Evolutionary conservation across 1,284 basidiomycete genomes (phyloP).

Genomic region (Wolfiporia cocos): DNA sequence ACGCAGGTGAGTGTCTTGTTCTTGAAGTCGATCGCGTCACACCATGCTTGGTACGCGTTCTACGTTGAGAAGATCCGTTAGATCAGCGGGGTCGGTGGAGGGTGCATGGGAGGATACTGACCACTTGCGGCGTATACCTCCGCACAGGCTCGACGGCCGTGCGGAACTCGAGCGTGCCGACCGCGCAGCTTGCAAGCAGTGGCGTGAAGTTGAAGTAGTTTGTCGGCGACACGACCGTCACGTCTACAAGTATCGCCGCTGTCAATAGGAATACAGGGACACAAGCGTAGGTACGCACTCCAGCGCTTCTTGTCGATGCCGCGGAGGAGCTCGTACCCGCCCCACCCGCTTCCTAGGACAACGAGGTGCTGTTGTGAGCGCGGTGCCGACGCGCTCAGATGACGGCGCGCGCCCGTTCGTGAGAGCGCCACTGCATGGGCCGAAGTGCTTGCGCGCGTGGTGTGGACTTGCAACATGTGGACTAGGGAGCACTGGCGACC

Average conservation of each 20-base stretch:
- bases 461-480: conserved; percentile 1
- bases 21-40: conserved; percentile 65
- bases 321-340: conserved; percentile 68
- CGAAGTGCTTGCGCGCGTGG: neutral
- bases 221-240: conserved; percentile 68
- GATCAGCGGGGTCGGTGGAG: neutral
- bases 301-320: conserved; percentile 63
- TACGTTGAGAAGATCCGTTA: conserved; percentile 17
- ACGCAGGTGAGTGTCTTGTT: conserved; percentile 57
- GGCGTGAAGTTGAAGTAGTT: conserved; percentile 86
- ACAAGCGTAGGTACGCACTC: conserved; percentile 34
- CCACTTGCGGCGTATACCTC: conserved; percentile 47
- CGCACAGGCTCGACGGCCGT: conserved; percentile 78
- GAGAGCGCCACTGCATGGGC: neutral
- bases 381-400: conserved; percentile 19
- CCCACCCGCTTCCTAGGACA: conserved; percentile 85
- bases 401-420: conserved; percentile 10
- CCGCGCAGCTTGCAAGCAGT: conserved; percentile 68
- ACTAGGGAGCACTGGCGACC: no score
- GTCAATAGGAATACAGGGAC: neutral
- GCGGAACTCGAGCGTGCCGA: conserved; percentile 80
- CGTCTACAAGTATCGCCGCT: no score
- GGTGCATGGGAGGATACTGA: conserved; percentile 23
- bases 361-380: conserved; percentile 57
- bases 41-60: conserved; percentile 68